phyloP scores from a whole-genome alignment of 108 stramenopile genomes.

The Schizochytrium sp. region DNA sequence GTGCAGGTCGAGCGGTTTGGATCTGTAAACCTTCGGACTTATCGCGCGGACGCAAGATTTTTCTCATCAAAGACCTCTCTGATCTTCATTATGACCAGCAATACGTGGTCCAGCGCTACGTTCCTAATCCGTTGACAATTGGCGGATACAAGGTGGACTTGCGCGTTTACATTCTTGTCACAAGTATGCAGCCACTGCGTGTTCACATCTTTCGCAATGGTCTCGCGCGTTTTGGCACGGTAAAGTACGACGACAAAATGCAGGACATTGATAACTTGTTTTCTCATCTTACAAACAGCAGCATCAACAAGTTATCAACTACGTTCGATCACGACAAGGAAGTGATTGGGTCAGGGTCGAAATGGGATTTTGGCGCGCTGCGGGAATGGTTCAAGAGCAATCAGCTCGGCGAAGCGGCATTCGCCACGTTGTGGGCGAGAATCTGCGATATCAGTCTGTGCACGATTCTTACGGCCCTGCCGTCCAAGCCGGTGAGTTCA shows the following conservation, averaged over 20 bases:
- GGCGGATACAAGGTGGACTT: conserved; percentile 48
- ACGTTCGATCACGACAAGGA: conserved; percentile 25
- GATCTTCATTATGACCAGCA: conserved; percentile 13
- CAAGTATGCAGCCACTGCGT: conserved; percentile 37
- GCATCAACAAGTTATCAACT: conserved; percentile 46
- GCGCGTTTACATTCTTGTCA: conserved; percentile 46
- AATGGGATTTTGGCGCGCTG: conserved; percentile 36
- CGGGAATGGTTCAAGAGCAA: conserved; percentile 23
- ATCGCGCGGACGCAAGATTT: conserved; percentile 40
- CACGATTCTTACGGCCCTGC: conserved; percentile 46
- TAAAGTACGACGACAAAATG: neutral
- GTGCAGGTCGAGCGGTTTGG: neutral
- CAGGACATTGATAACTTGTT: neutral
- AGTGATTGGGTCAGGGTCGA: conserved; percentile 15
- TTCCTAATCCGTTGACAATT: conserved; percentile 40
- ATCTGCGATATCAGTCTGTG: conserved; percentile 37
- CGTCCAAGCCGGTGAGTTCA: conserved; percentile 30
- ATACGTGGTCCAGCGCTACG: conserved; percentile 36
- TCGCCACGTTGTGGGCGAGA: conserved; percentile 17
- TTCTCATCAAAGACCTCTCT: conserved; percentile 19
- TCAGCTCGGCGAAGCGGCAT: neutral
- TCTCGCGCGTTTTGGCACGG: conserved; percentile 17
- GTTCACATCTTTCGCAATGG: conserved; percentile 26
- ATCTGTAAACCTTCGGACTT: conserved; percentile 43
- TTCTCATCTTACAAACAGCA: conserved; percentile 57